Evolutionary conservation across 306 rosid genomes (phyloP), one percentile per base, ranked within the genome.

Genomic region (Cicer chorassanicum): DNA sequence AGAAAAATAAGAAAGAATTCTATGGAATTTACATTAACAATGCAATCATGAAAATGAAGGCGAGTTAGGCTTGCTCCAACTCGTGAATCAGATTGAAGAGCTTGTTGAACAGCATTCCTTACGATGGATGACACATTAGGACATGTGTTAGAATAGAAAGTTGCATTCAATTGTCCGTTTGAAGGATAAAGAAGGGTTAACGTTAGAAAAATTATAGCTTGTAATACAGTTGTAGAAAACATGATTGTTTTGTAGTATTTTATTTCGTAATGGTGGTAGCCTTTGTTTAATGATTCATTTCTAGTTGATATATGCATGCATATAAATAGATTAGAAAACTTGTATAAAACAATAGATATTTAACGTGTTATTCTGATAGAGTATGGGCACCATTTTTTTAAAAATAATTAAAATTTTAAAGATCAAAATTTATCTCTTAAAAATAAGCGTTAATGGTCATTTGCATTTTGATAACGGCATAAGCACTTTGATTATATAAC

Each of bases 21-120:
- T 5, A 11, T 1, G 9, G 29, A 29, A 5, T 59, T 11, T 65
- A 86, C 92, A 60, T 86, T 60, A 64, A 90, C 92, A 68, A 90
- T 86, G 85, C 96, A 88, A 62, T 90, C 89, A 5, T 88, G 96
- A 45, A 90, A 90, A 71, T 90, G 96, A 13, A 90, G 89, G 2
- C 90, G 90, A 76, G 29, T 15, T 67, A 90, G 83, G 85, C 92
- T 90, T 8, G 92, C 96, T 4, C 77, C 86, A 36, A 88, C 84
- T 8, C 92, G 75, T 6, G 88, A 36, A 71, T 90, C 91, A 15
- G 92, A 88, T 50, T 81, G 84, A 36, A 86, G 76, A 72, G 92
- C 92, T 3, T 76, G 80, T 75, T 77, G 87, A 64, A 90, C 78
- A 1, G 36, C 88, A n/a, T 9, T 80, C 1, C 84, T 48, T 3